Evolutionary conservation across 2,329 filamentous ascomycete genomes (phyloP).

Genomic region (Stagonosporopsis cucurbitacearum): DNA sequence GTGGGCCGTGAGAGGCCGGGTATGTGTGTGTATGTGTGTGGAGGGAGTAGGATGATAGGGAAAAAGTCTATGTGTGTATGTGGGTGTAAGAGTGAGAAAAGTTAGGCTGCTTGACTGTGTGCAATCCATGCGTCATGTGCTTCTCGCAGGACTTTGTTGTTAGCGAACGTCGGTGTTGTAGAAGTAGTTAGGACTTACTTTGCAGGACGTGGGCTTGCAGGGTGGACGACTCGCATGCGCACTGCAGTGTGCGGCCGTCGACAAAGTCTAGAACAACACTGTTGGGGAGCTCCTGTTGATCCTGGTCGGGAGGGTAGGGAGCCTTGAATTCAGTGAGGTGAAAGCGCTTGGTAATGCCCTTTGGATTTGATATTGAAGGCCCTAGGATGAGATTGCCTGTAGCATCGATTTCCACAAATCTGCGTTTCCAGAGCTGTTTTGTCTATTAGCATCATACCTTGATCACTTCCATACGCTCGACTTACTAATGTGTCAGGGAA

Average conservation of each 20-base stretch:
- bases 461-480: background rate
- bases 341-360: slow-evolving; percentile 76
- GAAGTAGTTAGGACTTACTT: slow-evolving; percentile 30
- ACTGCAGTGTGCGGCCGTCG: slow-evolving; percentile 68
- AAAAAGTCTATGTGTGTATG: too few relatives aligned
- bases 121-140: slow-evolving; percentile 48
- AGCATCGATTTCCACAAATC: slow-evolving; percentile 84
- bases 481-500: slow-evolving; percentile 85
- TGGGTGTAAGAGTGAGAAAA: background rate
- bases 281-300: slow-evolving; percentile 90
- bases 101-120: slow-evolving; percentile 36
- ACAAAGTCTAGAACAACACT: slow-evolving; percentile 72
- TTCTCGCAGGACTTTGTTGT: slow-evolving; percentile 42
- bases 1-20: slow-evolving; percentile 10
- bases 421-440: slow-evolving; percentile 82
- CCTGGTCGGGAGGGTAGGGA: slow-evolving; percentile 85
- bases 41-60: too few relatives aligned
- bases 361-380: slow-evolving; percentile 68
- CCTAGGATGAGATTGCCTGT: slow-evolving; percentile 84
- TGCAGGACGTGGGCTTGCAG: slow-evolving; percentile 47
- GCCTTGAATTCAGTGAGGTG: slow-evolving; percentile 82
- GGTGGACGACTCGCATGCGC: slow-evolving; percentile 54
- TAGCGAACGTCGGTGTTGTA: slow-evolving; percentile 11
- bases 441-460: slow-evolving; percentile 9
- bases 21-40: slow-evolving; percentile 14